Conservation (phyloP, 2,329 filamentous ascomycete species). For the Conoideocrella luteorostrata region DNA sequence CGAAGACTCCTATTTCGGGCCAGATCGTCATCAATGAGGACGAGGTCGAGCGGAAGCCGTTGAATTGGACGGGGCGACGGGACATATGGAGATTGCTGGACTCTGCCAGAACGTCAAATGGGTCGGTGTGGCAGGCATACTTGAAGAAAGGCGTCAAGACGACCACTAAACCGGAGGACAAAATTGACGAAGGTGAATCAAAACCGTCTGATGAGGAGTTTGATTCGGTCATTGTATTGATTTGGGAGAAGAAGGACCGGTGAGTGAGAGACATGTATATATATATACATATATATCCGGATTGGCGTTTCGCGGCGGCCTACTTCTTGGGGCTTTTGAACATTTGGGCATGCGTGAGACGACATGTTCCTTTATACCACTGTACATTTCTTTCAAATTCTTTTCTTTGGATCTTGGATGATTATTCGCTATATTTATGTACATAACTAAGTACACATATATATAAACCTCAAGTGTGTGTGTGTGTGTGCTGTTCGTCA, state of each 20-base stretch:
- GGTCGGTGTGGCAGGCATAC: conserved; percentile 42
- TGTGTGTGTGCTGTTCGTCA: no score
- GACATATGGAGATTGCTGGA: conserved; percentile 37
- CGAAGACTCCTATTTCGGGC: conserved; percentile 15
- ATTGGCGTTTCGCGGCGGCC: not conserved
- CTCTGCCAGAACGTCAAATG: conserved; percentile 25
- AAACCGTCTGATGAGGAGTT: conserved; percentile 16
- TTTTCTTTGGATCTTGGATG: not conserved
- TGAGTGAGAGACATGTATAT: not conserved
- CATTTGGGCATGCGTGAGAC: not conserved
- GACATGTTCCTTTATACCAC: not conserved
- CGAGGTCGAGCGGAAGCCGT: conserved; percentile 21
- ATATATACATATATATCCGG: not conserved
- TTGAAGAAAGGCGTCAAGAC: conserved; percentile 24
- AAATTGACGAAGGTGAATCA: conserved; percentile 14
- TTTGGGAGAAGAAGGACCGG: conserved; percentile 26
- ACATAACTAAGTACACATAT: not conserved
- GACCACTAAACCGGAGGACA: conserved; percentile 11
- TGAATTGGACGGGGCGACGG: conserved; percentile 29
- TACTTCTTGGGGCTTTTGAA: not conserved
- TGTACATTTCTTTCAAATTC: conserved; percentile 1
- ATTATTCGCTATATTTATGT: not conserved
- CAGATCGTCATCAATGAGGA: conserved; percentile 27
- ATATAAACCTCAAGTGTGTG: no score
- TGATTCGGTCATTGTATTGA: conserved; percentile 34